phyloP scores from a whole-genome alignment of 2,329 filamentous ascomycete genomes.

The Cladophialophora carrionii region DNA sequence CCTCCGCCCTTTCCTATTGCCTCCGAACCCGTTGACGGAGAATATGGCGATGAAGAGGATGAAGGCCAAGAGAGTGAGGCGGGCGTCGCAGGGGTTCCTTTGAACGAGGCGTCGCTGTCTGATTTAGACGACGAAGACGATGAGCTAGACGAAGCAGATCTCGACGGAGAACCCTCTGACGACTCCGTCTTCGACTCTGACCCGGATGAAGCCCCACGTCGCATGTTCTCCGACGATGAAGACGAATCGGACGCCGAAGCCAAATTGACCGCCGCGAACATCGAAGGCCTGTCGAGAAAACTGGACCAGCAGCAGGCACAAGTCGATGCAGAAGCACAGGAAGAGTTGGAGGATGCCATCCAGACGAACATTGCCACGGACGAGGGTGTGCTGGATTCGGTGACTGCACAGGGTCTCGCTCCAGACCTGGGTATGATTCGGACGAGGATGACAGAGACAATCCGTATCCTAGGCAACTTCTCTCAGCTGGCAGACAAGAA shows the following conservation, averaged over 20 bases:
- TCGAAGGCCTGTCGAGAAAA: slow-evolving; percentile 84
- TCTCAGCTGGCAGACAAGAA: slow-evolving; percentile 76
- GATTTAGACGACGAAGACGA: slow-evolving; percentile 36
- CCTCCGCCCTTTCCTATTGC: slow-evolving; percentile 39
- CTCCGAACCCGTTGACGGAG: slow-evolving; percentile 46
- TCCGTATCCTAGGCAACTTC: slow-evolving; percentile 89
- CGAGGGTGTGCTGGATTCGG: slow-evolving; percentile 64
- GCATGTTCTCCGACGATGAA: slow-evolving; percentile 95
- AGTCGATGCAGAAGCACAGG: slow-evolving; percentile 80
- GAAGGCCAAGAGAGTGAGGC: slow-evolving; percentile 48
- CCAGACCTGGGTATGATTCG: slow-evolving; percentile 89
- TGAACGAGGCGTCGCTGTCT: slow-evolving; percentile 46
- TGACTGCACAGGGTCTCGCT: slow-evolving; percentile 68
- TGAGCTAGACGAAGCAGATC: slow-evolving; percentile 39
- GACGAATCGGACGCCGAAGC: slow-evolving; percentile 87
- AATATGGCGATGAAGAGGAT: slow-evolving; percentile 51
- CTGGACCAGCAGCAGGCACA: slow-evolving; percentile 76
- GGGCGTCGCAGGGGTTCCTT: slow-evolving; percentile 52
- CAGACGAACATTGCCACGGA: slow-evolving; percentile 92
- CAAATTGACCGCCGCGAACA: slow-evolving; percentile 91
- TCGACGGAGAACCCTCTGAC: slow-evolving; percentile 51
- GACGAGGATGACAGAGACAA: slow-evolving; percentile 86
- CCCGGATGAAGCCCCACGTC: slow-evolving; percentile 58
- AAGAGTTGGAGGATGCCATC: slow-evolving; percentile 82
- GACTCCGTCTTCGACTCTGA: slow-evolving; percentile 74